Conservation (phyloP, 163 green algal species). For the Scenedesmus sp. region DNA sequence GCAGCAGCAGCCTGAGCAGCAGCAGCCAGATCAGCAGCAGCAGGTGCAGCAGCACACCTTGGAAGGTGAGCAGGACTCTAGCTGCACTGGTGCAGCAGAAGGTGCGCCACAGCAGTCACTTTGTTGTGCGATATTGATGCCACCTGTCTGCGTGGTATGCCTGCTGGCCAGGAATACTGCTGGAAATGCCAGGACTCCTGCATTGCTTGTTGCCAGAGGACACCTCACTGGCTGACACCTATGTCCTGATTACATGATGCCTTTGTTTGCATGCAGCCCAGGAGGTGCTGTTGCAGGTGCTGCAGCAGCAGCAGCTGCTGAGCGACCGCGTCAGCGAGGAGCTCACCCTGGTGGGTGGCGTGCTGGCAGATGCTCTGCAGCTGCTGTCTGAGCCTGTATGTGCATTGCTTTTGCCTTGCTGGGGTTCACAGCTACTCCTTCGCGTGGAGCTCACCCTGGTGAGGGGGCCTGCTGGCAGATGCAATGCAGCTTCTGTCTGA, state of each 20-base stretch:
- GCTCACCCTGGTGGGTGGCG: conserved; percentile 51
- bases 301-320: conserved; percentile 49
- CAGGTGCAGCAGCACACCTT: not conserved
- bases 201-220: not conserved
- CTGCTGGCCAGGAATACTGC: no score
- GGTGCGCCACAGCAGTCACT: no score
- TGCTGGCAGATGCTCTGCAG: not conserved
- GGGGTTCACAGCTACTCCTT: no score
- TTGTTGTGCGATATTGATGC: no score
- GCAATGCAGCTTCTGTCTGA: not conserved
- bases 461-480: not conserved
- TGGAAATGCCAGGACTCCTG: no score
- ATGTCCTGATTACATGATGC: no score
- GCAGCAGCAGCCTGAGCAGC: not conserved
- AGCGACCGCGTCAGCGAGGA: conserved; percentile 45
- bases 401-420: not conserved
- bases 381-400: not conserved
- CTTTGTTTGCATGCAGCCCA: not conserved
- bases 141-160: no score
- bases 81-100: no score
- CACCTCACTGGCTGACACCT: not conserved
- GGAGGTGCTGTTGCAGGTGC: conserved; percentile 34
- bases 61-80: no score
- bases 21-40: not conserved
- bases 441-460: no score